Percentiles rank a stretch among this genome's conserved stretches.
phyloP scores from a whole-genome alignment of 106 monocot species.

The Amphibolis antarctica region DNA sequence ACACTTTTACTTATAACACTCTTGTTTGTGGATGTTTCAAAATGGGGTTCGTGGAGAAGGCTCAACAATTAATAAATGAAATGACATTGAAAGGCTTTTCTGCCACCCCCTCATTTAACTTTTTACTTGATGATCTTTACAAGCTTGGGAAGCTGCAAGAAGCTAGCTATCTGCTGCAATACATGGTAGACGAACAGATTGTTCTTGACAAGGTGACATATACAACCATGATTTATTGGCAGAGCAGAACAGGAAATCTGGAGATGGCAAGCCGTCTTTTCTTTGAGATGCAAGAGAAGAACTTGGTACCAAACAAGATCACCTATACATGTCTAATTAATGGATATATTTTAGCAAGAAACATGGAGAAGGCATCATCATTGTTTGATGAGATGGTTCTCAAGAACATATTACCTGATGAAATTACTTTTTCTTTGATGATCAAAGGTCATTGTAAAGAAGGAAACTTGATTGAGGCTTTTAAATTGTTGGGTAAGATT shows the following conservation, averaged over 20 bases:
- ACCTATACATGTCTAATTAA: conserved; percentile 56
- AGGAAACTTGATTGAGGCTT: conserved; percentile 27
- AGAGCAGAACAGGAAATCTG: conserved; percentile 34
- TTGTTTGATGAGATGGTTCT: conserved; percentile 54
- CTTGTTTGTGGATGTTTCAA: conserved; percentile 56
- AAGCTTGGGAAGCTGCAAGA: conserved; percentile 51
- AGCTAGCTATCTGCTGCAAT: conserved; percentile 31
- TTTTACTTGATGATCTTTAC: conserved; percentile 55
- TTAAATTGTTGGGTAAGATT: conserved; percentile 31
- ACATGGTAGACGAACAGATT: conserved; percentile 48
- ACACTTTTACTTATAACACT: conserved; percentile 40
- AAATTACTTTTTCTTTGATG: conserved; percentile 40
- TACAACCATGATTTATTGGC: conserved; percentile 48
- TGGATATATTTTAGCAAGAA: conserved; percentile 32
- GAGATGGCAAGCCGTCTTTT: conserved; percentile 41
- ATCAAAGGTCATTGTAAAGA: conserved; percentile 31
- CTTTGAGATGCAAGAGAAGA: conserved; percentile 48
- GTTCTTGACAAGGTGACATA: conserved; percentile 38
- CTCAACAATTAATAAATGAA: conserved; percentile 34
- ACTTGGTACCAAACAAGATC: conserved; percentile 28
- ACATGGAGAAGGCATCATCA: conserved; percentile 26
- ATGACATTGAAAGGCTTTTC: conserved; percentile 38
- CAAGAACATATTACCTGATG: conserved; percentile 41
- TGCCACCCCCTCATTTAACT: conserved; percentile 39
- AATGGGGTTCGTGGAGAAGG: conserved; percentile 40